phyloP scores from a whole-genome alignment of 2,329 filamentous ascomycete species.

The Colletotrichum zoysiae region DNA sequence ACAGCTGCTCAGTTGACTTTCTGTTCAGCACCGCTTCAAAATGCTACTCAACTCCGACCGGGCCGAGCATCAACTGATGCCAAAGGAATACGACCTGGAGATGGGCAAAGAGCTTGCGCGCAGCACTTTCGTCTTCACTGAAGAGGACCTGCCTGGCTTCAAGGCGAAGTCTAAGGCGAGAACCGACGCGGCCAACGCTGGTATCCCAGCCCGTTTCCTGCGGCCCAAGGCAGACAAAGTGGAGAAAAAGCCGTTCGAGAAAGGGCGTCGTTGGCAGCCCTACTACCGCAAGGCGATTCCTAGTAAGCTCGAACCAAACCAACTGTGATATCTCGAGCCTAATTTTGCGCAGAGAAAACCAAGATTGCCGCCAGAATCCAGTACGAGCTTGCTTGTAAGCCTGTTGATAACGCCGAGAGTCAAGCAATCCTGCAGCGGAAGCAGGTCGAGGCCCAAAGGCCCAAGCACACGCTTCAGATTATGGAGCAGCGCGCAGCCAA shows the following conservation, averaged over 20 bases:
- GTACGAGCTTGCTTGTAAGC: conserved; percentile 74
- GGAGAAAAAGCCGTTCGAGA: conserved; percentile 61
- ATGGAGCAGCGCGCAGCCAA: conserved; percentile 64
- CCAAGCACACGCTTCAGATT: conserved; percentile 63
- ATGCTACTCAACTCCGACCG: conserved; percentile 77
- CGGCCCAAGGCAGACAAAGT: conserved; percentile 57
- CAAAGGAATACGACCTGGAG: conserved; percentile 88
- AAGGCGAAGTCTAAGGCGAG: conserved; percentile 68
- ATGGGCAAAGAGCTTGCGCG: conserved; percentile 60
- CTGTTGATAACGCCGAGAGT: conserved; percentile 55
- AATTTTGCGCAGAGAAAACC: conserved; percentile 76
- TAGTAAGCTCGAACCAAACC: conserved; percentile 63
- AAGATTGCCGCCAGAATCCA: conserved; percentile 78
- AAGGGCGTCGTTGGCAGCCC: conserved; percentile 63
- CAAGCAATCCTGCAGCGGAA: conserved; percentile 52
- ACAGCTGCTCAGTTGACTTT: not conserved
- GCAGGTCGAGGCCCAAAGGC: conserved; percentile 60
- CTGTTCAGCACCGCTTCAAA: conserved; percentile 60
- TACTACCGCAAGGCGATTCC: conserved; percentile 80
- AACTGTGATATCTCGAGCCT: not conserved
- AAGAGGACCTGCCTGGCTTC: conserved; percentile 81
- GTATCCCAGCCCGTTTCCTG: conserved; percentile 70
- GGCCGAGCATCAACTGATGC: conserved; percentile 78
- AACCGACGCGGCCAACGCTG: conserved; percentile 67
- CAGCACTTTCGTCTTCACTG: conserved; percentile 93